Percentiles rank a stretch among this genome's conserved stretches.
These are phyloP conservation scores for Malus hybrid DNA, from an alignment of 331 rosid species.

Conservation along the genomic window DNA sequence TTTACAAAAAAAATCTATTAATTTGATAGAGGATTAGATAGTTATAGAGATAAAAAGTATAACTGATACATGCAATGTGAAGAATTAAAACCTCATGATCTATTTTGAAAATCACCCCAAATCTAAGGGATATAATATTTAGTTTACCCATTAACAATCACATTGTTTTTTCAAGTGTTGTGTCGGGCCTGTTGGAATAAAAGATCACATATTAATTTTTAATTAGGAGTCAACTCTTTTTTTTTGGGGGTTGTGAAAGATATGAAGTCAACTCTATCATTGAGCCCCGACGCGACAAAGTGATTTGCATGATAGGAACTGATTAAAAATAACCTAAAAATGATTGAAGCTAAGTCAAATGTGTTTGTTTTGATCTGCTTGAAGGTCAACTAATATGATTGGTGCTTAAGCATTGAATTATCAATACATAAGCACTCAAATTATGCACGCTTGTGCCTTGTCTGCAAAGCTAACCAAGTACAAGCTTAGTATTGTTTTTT, in stretches of 20 bases:
- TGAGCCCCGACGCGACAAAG: neutral
- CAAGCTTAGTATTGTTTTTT: too few species aligned
- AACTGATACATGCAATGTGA: too few species aligned
- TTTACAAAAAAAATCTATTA: too few species aligned
- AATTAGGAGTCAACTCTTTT: too few species aligned
- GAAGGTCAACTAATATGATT: neutral
- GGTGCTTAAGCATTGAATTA: neutral
- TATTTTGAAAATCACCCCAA: too few species aligned
- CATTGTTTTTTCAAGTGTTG: neutral
- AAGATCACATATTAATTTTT: neutral
- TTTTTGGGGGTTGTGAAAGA: too few species aligned
- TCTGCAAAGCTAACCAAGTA: neutral
- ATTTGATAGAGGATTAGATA: too few species aligned
- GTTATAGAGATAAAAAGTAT: too few species aligned
- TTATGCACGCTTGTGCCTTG: neutral
- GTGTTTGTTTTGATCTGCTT: neutral
- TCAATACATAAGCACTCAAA: neutral
- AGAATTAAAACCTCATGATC: too few species aligned
- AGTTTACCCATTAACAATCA: neutral
- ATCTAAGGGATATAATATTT: too few species aligned
- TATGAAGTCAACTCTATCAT: neutral
- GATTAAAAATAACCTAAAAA: neutral
- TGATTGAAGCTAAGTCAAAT: neutral
- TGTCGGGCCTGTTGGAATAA: neutral
- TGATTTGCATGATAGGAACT: neutral